A percentile compares a stretch with the other conserved stretches of the same genome.
phyloP scores from a whole-genome alignment of 2,329 filamentous ascomycete genomes.

The Nemania sp. region DNA sequence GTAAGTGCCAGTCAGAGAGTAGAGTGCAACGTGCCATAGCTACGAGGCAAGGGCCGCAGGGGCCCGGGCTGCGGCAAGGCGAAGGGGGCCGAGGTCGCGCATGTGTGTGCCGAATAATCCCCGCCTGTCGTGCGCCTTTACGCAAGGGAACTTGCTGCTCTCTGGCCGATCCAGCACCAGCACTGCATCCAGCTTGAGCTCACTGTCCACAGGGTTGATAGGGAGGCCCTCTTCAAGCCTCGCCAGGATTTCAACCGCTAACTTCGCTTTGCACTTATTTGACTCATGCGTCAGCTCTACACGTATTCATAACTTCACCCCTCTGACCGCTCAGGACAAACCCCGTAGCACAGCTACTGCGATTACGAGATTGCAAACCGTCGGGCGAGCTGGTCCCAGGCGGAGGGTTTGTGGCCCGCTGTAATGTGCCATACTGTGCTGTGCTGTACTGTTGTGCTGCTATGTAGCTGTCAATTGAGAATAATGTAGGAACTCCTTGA shows the following conservation, averaged over 20 bases:
- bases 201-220: background rate
- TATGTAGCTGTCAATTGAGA: slow-evolving; percentile 1
- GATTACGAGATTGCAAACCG: background rate
- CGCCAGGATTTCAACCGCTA: background rate
- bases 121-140: background rate
- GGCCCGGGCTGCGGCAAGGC: slow-evolving; percentile 6
- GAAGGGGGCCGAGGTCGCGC: slow-evolving; percentile 9
- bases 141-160: slow-evolving; percentile 2
- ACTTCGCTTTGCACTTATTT: too few relatives aligned
- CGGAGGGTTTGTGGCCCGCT: background rate
- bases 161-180: background rate
- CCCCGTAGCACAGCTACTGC: background rate
- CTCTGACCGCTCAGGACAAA: too few relatives aligned
- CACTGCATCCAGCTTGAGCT: background rate
- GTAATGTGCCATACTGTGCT: background rate
- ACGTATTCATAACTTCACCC: too few relatives aligned
- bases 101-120: slow-evolving; percentile 5
- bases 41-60: background rate
- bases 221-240: background rate
- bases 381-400: background rate
- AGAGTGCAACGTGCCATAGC: background rate
- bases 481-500: background rate
- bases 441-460: background rate
- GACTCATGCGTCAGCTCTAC: too few relatives aligned
- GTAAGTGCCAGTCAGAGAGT: background rate